Conservation (phyloP, 1,139 yeast genomes). For the Kodamaea sp. region DNA sequence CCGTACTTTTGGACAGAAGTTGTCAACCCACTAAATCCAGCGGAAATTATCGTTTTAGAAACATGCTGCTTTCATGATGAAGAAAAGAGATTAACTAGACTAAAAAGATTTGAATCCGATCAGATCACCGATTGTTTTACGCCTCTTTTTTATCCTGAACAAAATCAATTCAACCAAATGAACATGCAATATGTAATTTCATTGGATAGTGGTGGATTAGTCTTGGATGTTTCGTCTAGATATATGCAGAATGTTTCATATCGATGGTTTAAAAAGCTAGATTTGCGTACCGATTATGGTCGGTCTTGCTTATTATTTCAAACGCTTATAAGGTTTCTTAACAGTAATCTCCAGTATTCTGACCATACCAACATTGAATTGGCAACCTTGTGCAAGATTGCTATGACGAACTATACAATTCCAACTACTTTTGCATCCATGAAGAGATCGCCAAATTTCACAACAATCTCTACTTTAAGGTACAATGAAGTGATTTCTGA, state of each 20-base stretch:
- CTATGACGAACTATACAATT: constrained; percentile 24
- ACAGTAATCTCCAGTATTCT: constrained; percentile 10
- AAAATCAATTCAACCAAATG: constrained; percentile 30
- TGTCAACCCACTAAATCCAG: constrained; percentile 28
- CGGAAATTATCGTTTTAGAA: constrained; percentile 30
- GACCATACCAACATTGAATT: constrained; percentile 18
- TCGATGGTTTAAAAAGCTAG: constrained; percentile 30
- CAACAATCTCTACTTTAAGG: constrained; percentile 24
- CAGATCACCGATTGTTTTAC: constrained; percentile 10
- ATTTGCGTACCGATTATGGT: constrained; percentile 31
- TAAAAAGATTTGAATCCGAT: constrained; percentile 15
- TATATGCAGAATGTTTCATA: constrained; percentile 35
- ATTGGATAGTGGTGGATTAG: constrained; percentile 16
- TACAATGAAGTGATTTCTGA: constrained; percentile 27
- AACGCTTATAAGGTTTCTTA: constrained; percentile 23
- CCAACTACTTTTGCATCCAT: constrained; percentile 30
- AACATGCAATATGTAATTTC: constrained; percentile 33
- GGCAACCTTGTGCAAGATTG: constrained; percentile 21
- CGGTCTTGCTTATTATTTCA: constrained; percentile 26
- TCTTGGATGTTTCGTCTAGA: constrained; percentile 33
- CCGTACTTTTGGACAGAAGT: constrained; percentile 44
- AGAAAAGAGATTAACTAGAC: constrained; percentile 23
- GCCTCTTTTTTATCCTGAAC: constrained; percentile 22
- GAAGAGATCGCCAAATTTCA: constrained; percentile 31
- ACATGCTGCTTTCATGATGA: constrained; percentile 33